These are phyloP conservation scores for Hura crepitans DNA, from an alignment of 441 rosid genomes.

Conservation along the genomic window DNA sequence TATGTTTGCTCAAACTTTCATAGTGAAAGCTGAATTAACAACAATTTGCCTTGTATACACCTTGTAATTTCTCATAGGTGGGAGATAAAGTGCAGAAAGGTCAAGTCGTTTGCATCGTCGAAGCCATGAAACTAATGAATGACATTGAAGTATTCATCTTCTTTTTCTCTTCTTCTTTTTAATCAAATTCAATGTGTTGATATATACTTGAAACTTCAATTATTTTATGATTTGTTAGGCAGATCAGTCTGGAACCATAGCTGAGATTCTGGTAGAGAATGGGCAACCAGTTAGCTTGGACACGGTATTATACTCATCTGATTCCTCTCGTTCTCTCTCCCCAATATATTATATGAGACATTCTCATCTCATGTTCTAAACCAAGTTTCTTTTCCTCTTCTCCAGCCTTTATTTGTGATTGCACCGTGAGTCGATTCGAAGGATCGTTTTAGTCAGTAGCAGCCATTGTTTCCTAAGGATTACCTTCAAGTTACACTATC, in stretches of 20 bases:
- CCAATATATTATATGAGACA: neutral
- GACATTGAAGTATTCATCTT: slow-evolving; percentile 70
- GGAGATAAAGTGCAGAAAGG: slow-evolving; percentile 98
- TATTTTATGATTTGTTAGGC: slow-evolving; percentile 46
- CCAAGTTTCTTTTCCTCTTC: neutral
- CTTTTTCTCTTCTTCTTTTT: neutral
- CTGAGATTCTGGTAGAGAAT: slow-evolving; percentile 66
- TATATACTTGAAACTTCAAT: neutral
- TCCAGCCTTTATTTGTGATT: slow-evolving; percentile 77
- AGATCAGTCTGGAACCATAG: slow-evolving; percentile 84
- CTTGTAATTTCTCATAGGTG: slow-evolving; percentile 44
- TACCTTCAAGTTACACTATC: neutral
- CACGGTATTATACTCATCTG: slow-evolving; percentile 39
- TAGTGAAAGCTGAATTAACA: neutral
- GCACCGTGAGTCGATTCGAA: slow-evolving; percentile 41
- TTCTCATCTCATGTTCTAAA: slow-evolving; percentile 5
- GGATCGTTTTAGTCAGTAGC: slow-evolving; percentile 4
- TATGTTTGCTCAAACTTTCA: neutral
- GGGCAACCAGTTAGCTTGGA: slow-evolving; percentile 87
- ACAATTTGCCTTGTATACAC: neutral
- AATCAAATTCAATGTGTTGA: neutral
- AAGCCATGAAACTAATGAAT: slow-evolving; percentile 98
- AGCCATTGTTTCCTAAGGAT: neutral
- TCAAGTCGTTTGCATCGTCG: slow-evolving; percentile 85
- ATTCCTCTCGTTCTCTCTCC: neutral